Evolutionary conservation across 2,329 filamentous ascomycete species (phyloP).

Genomic region (Scedosporium boydii): DNA sequence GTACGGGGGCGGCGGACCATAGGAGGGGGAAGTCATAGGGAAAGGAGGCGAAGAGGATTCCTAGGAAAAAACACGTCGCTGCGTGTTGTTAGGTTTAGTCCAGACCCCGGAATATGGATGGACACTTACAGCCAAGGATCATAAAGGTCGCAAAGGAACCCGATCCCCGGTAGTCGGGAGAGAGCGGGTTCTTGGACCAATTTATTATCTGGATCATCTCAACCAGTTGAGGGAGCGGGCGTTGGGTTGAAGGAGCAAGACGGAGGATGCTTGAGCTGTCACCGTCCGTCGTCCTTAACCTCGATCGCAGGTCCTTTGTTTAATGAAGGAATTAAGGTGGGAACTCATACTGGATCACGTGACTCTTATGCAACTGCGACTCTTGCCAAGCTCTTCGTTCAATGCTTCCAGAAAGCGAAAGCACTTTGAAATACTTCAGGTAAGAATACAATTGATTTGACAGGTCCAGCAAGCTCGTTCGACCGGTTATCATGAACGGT

Average conservation of each 20-base stretch:
- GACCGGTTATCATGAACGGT: no score
- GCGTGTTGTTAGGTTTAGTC: constrained; percentile 4
- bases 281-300: not conserved
- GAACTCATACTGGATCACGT: no score
- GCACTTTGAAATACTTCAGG: no score
- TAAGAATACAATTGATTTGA: no score
- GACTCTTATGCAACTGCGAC: no score
- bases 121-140: constrained; percentile 79
- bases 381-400: no score
- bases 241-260: not conserved
- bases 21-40: constrained; percentile 92
- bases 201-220: constrained; percentile 30
- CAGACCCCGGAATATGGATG: not conserved
- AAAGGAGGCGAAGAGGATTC: constrained; percentile 91
- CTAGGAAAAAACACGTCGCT: constrained; percentile 96
- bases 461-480: no score
- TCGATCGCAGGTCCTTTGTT: no score
- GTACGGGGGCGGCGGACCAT: constrained; percentile 60
- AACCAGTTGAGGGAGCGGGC: not conserved
- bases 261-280: not conserved
- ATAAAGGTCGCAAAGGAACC: constrained; percentile 90
- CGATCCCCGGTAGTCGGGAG: constrained; percentile 47
- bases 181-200: constrained; percentile 47
- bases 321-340: constrained; percentile 4
- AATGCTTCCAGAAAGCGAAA: no score